These are phyloP conservation scores for Prunus mume DNA, from an alignment of 306 rosid species.

Conservation along the genomic window DNA sequence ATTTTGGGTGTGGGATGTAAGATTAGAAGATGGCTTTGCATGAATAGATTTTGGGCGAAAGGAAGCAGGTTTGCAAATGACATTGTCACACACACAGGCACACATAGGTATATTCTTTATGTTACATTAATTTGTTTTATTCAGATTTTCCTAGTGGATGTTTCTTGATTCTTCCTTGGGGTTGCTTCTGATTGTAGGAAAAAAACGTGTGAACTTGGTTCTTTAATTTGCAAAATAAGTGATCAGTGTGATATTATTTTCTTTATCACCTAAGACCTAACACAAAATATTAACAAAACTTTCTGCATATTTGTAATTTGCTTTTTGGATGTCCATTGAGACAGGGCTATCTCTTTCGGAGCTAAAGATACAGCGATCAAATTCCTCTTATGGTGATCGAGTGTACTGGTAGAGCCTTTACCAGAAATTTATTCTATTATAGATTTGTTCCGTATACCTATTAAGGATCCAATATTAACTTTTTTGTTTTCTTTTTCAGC, in stretches of 20 bases:
- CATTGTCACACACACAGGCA: too few species aligned
- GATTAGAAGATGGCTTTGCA: too few species aligned
- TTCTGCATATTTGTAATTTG: constrained; percentile 1
- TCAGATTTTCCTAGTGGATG: too few species aligned
- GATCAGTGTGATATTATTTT: neutral
- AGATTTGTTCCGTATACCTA: neutral
- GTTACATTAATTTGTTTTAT: too few species aligned
- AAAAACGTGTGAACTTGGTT: neutral
- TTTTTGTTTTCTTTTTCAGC: constrained; percentile 38
- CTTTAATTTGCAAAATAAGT: neutral
- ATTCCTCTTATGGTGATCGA: constrained; percentile 36
- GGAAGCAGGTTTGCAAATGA: too few species aligned
- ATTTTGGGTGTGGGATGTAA: too few species aligned
- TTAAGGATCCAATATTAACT: neutral
- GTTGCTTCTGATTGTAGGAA: too few species aligned
- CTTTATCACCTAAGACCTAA: neutral
- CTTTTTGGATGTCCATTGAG: constrained; percentile 6
- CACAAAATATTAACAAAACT: neutral
- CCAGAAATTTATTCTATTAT: neutral
- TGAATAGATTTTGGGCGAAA: too few species aligned
- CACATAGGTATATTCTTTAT: too few species aligned
- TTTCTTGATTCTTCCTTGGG: too few species aligned
- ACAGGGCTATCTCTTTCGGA: constrained; percentile 29
- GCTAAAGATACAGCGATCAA: constrained; percentile 30
- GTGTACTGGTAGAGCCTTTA: constrained; percentile 54